These are phyloP conservation scores for Gastrolobium bilobum DNA, from an alignment of 306 rosid genomes.

Conservation along the genomic window DNA sequence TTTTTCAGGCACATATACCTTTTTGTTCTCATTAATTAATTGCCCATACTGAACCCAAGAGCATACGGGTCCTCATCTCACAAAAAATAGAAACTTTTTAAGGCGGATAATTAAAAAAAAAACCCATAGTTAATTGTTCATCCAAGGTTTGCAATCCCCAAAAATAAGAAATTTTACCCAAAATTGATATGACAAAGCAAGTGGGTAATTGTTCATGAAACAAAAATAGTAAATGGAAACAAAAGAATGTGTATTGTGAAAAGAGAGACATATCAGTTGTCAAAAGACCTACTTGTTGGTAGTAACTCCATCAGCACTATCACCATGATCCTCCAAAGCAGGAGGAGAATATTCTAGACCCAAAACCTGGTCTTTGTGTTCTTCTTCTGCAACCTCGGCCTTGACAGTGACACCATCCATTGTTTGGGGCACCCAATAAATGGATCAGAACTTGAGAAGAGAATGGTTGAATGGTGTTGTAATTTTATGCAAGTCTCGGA, in stretches of 20 bases:
- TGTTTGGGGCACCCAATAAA: neutral
- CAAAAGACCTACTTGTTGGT: slow-evolving; percentile 43
- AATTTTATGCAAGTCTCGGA: neutral
- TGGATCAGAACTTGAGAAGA: neutral
- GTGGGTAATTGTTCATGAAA: neutral
- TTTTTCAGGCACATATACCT: neutral
- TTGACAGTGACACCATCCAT: slow-evolving; percentile 52
- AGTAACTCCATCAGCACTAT: neutral
- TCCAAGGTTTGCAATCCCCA: neutral
- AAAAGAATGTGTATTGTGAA: neutral
- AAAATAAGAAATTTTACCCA: neutral
- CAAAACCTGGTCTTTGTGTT: slow-evolving; percentile 9
- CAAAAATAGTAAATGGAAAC: neutral
- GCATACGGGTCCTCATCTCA: slow-evolving; percentile 7
- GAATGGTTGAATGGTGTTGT: neutral
- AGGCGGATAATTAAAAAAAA: neutral
- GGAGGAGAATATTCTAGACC: slow-evolving; percentile 46
- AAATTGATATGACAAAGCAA: neutral
- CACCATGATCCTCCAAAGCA: slow-evolving; percentile 26
- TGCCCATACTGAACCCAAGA: neutral
- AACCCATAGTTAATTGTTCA: slow-evolving; percentile 9
- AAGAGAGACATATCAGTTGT: slow-evolving; percentile 14
- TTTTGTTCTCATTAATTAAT: neutral
- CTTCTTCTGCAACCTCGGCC: slow-evolving; percentile 1
- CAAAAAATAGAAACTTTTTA: neutral